These are phyloP conservation scores for Zanthoxylum bungeanum DNA, from an alignment of 345 rosid genomes.

Conservation along the genomic window DNA sequence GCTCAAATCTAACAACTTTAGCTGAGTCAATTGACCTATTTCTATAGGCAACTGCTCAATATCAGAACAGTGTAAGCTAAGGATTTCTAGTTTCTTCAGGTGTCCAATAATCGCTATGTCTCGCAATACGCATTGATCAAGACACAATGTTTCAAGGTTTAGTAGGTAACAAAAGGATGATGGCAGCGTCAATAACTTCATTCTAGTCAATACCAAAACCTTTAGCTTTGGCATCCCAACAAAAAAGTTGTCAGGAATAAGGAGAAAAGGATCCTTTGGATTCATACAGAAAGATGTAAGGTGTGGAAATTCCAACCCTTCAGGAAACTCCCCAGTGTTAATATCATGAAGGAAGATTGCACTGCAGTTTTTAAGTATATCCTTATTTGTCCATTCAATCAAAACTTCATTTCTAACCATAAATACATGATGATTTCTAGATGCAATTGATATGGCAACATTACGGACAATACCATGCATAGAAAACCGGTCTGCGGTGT, in stretches of 20 bases:
- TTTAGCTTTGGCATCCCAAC: not conserved
- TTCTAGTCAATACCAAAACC: slow-evolving; percentile 8
- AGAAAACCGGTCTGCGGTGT: not conserved
- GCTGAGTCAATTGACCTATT: slow-evolving; percentile 8
- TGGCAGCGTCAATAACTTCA: not conserved
- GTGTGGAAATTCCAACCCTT: slow-evolving; percentile 8
- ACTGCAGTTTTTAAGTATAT: not conserved
- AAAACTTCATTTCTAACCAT: not conserved
- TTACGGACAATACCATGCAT: slow-evolving; percentile 20
- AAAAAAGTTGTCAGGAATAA: slow-evolving; percentile 12
- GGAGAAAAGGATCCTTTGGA: not conserved
- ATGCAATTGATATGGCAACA: slow-evolving; percentile 18
- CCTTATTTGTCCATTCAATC: not conserved
- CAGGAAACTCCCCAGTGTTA: not conserved
- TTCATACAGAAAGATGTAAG: not conserved
- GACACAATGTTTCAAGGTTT: slow-evolving; percentile 1
- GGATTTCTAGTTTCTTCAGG: slow-evolving; percentile 19
- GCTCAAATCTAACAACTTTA: slow-evolving; percentile 21
- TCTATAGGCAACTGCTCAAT: slow-evolving; percentile 17
- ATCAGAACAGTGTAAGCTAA: slow-evolving; percentile 5
- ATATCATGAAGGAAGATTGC: not conserved
- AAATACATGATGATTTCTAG: not conserved
- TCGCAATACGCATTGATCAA: not conserved
- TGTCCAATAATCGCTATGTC: slow-evolving; percentile 19
- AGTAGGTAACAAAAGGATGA: slow-evolving; percentile 6